Conservation (phyloP, 2,329 filamentous ascomycete species). For the Sporothrix globosa region DNA sequence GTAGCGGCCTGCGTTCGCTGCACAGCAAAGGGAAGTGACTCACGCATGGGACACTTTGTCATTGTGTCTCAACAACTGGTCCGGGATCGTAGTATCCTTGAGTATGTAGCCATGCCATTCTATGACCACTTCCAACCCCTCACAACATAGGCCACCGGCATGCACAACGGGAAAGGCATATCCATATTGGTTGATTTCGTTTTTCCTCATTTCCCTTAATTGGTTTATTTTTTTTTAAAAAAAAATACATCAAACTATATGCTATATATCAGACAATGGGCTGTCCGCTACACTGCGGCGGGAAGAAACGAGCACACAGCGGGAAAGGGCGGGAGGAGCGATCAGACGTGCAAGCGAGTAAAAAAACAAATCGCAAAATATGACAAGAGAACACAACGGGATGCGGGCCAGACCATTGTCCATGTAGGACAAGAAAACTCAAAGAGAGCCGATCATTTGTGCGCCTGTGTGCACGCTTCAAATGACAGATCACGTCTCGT, state of each 20-base stretch:
- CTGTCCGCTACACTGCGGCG: slow-evolving; percentile 3
- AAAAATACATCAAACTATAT: neutral
- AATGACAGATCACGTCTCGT: slow-evolving; percentile 19
- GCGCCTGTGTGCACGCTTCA: neutral
- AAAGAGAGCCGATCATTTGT: neutral
- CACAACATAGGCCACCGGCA: slow-evolving; percentile 7
- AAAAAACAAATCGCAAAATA: neutral
- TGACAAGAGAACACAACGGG: neutral
- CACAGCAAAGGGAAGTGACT: neutral
- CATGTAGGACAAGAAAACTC: neutral
- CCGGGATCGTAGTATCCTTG: neutral
- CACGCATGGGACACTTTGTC: neutral
- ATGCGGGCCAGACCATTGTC: neutral
- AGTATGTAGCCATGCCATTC: too few relatives aligned
- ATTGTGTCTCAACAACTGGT: neutral
- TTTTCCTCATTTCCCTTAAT: neutral
- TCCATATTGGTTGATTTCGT: neutral
- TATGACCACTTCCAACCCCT: neutral
- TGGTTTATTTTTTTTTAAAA: neutral
- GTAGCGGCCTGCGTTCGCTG: neutral
- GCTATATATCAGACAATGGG: neutral
- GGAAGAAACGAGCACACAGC: neutral
- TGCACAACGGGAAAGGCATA: neutral
- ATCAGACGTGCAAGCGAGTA: neutral
- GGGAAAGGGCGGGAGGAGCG: slow-evolving; percentile 19